phyloP scores from a whole-genome alignment of 345 rosid genomes.

The Erodium maritimum region DNA sequence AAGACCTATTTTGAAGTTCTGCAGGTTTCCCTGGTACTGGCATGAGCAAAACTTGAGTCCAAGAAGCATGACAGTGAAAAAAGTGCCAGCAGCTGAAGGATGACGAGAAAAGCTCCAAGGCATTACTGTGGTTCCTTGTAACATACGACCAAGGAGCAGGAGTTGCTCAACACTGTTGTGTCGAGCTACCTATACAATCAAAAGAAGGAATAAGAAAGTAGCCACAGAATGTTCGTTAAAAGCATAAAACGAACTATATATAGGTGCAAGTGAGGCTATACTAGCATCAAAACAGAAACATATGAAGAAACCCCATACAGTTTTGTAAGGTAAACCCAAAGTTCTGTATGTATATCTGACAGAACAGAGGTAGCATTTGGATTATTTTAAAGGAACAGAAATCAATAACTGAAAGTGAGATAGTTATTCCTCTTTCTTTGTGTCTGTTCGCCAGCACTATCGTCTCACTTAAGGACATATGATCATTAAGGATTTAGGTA shows the following conservation, averaged over 20 bases:
- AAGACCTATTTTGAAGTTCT: slow-evolving; percentile 76
- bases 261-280: neutral
- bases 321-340: neutral
- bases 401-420: no score
- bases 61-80: slow-evolving; percentile 93
- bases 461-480: no score
- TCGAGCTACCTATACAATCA: slow-evolving; percentile 53
- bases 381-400: no score
- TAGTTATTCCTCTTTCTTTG: no score
- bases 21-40: slow-evolving; percentile 76
- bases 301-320: neutral
- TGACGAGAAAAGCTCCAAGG: slow-evolving; percentile 93
- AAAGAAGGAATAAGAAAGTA: slow-evolving; percentile 11
- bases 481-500: no score
- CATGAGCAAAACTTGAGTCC: slow-evolving; percentile 93
- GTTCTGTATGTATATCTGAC: neutral
- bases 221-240: neutral
- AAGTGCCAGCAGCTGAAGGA: slow-evolving; percentile 95
- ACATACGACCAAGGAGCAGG: slow-evolving; percentile 79
- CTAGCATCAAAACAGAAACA: neutral
- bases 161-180: slow-evolving; percentile 93
- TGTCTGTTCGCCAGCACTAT: no score
- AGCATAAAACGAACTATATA: neutral
- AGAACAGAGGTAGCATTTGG: no score
- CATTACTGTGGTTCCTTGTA: slow-evolving; percentile 73